Evolutionary conservation across 2,329 filamentous ascomycete species (phyloP).

Genomic region (Phyllosticta ampelicida): DNA sequence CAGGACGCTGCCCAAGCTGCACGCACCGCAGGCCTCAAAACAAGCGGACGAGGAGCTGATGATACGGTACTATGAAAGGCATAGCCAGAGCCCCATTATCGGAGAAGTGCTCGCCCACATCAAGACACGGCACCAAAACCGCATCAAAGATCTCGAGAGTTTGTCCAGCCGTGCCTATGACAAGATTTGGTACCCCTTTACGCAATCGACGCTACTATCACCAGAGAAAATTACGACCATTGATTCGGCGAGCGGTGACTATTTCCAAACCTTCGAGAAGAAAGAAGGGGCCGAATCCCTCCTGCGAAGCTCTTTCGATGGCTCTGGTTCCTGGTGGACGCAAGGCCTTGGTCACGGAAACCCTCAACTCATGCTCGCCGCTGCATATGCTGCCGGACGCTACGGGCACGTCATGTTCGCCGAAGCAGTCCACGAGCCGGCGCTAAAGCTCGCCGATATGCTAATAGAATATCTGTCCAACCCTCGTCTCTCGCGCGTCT

Average conservation of each 20-base stretch:
- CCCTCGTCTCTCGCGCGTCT: conserved; percentile 57
- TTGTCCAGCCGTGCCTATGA: conserved; percentile 52
- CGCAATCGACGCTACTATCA: conserved; percentile 58
- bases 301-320: conserved; percentile 62
- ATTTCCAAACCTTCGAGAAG: conserved; percentile 52
- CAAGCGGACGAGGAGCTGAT: conserved; percentile 44
- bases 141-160: conserved; percentile 48
- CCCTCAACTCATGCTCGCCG: conserved; percentile 57
- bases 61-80: conserved; percentile 50
- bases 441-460: conserved; percentile 54
- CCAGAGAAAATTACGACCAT: conserved; percentile 59
- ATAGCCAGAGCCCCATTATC: conserved; percentile 32
- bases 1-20: conserved; percentile 37
- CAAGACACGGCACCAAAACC: conserved; percentile 41
- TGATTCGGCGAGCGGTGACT: conserved; percentile 70
- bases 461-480: conserved; percentile 52
- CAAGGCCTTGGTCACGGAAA: conserved; percentile 77
- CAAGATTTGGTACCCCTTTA: conserved; percentile 79
- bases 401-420: conserved; percentile 89
- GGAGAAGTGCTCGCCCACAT: conserved; percentile 42
- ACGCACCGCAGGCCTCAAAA: conserved; percentile 36
- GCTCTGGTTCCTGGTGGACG: conserved; percentile 85
- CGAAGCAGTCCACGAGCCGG: conserved; percentile 67
- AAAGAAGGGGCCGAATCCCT: conserved; percentile 1
- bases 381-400: conserved; percentile 69